Evolutionary conservation across 2,329 filamentous ascomycete species (phyloP), one percentile per base, ranked within the genome.

Genomic region (Rosellinia necatrix): DNA sequence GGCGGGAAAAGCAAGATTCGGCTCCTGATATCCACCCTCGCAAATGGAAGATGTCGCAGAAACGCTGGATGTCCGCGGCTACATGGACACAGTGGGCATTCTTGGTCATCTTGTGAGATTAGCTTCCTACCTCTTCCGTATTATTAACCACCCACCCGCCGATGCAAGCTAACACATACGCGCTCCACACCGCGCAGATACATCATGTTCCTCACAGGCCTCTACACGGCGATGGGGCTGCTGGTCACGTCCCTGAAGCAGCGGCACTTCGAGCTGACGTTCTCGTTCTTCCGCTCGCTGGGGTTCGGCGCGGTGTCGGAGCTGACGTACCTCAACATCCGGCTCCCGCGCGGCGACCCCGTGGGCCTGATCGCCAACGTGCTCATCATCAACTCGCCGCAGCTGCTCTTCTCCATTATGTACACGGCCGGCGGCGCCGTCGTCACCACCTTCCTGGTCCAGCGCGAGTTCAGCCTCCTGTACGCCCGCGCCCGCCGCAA

Each of bases 381-480:
- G 1, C 65, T 80, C 15, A 17, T 81, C 0, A 76, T 74, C 30
- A 83, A 83, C 58, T 22, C 71, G 0, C 77, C 78, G 1, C 80
- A 83, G 58, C 49, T 79, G 0, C 49, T 81, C 3, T 56, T 81
- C 0, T 79, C 76, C 0, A 63, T 78, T n/a, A 43, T 77, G 1
- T 81, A 82, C 61, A 64, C 80, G 3, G 63, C 68, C 1, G 73
- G 74, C 62, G 81, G 81, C 59, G 64, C 64, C 2, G 64, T 81
- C 6, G 69, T 77, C 19, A 84, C 77, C 0, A 70, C 65, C 2
- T 79, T 82, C 67, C 69, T 78, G 0, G 62, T 76, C 0, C 75
- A 73, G 0, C 63, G 68, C 7, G 82, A 85, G 64, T 85, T 76
- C 67, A 74, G 70, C 38, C 61, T 63, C 0, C 78, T 75, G 63